Base-by-base conservation (phyloP, 2,329 filamentous ascomycete genomes). In the Fusarium sp. region DNA sequence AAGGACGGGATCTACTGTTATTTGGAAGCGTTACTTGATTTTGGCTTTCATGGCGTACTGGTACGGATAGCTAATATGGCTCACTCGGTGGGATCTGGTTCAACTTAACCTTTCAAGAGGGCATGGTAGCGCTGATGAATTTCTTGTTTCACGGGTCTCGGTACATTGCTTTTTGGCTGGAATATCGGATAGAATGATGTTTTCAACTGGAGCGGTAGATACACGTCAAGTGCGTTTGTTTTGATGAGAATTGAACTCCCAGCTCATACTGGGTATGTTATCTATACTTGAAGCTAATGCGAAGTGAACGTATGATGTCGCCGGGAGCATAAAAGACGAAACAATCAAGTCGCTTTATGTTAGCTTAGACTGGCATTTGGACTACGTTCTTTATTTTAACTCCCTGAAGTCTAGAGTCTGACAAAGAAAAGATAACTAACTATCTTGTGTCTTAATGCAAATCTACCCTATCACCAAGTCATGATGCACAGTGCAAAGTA, bases 41-140 rank as follows among this genome's bases (percentile, higher is more conserved):
- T 62, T 47, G 60, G 53, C 48, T 65, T 67, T 65, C 68, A 69
- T 56, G 68, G 68, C 68, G 68, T 71, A 57, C 55, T 70, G 64
- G 59, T 71, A 57, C 53, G 67, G 65, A 62, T n/a, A 65, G 68
- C 44, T 37, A 20, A 56, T 30, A 55, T 32, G 55, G 55, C 55
- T 67, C 18, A 40, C 22, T 52, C 44, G 52, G 32, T 45, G 42
- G 58, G 18, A 69, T 61, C 49, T 51, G 41, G 53, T 53, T 45
- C 51, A 46, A 49, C 40, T 37, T 60, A 48, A 41, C 40, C 51
- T 41, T 64, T 20, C 20, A 54, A 46, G 55, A 65, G 49, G 37
- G 41, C 46, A 42, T 51, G 22, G 49, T 42, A 65, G 57, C 24
- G 24, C 57, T 68, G 49, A 61, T 57, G 54, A 51, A 41, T 48